Percentiles rank a stretch among this genome's conserved stretches.
Conservation (phyloP, 208 protist genomes). For the Vickermania spadyakhi region DNA sequence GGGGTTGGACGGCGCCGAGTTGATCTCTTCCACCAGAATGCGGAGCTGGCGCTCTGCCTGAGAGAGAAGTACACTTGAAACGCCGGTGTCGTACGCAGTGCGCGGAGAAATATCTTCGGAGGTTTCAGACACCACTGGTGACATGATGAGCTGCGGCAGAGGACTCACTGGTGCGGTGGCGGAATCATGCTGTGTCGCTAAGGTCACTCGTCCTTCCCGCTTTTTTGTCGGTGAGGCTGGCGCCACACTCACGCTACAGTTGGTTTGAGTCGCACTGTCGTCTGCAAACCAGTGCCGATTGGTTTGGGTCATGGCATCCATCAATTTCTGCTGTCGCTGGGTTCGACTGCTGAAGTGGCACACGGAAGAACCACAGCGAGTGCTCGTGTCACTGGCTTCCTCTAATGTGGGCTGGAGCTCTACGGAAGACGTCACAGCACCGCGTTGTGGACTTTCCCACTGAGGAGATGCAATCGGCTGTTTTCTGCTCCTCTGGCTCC, state of each 20-base stretch:
- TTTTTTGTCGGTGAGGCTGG: too few relatives aligned
- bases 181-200: neutral
- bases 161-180: neutral
- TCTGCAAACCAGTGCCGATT: neutral
- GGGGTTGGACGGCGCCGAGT: conserved; percentile 3
- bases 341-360: too few relatives aligned
- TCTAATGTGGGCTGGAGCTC: too few relatives aligned
- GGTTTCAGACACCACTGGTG: neutral
- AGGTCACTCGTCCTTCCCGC: too few relatives aligned
- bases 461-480: too few relatives aligned
- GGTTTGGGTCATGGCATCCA: neutral
- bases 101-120: neutral
- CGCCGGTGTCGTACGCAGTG: neutral
- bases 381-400: too few relatives aligned
- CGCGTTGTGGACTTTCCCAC: too few relatives aligned
- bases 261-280: neutral
- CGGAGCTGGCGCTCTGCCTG: conserved; percentile 21
- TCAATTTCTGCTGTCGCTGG: neutral
- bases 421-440: too few relatives aligned
- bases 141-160: neutral
- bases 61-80: conserved; percentile 10
- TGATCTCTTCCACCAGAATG: conserved; percentile 10
- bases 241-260: neutral
- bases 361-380: too few relatives aligned
- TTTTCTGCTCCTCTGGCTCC: too few relatives aligned